Conservation (phyloP, 1,284 basidiomycete genomes). For the Lignosus rhinocerotis region DNA sequence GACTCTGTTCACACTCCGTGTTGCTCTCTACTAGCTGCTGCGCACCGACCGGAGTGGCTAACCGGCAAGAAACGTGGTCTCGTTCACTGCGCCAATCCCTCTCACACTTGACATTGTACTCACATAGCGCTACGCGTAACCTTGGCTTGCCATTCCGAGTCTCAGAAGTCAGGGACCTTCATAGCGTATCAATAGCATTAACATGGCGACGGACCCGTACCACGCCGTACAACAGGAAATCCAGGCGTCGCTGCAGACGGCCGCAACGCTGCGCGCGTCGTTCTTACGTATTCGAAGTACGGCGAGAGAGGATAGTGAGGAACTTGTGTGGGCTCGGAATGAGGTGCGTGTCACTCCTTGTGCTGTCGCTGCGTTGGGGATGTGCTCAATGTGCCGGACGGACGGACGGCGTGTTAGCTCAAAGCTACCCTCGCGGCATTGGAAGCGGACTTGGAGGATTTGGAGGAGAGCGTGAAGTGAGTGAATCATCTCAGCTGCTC, state of each 20-base stretch:
- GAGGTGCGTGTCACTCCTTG: slow-evolving; percentile 50
- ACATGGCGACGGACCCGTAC: slow-evolving; percentile 79
- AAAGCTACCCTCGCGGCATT: slow-evolving; percentile 74
- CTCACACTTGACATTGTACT: too few relatives aligned
- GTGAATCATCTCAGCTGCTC: slow-evolving; percentile 19
- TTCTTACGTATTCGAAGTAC: slow-evolving; percentile 76
- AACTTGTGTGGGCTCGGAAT: slow-evolving; percentile 70
- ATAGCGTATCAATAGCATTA: not conserved
- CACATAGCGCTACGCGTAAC: too few relatives aligned
- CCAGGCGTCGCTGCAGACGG: slow-evolving; percentile 67
- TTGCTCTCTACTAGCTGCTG: too few relatives aligned
- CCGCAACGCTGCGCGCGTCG: slow-evolving; percentile 70
- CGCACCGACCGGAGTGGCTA: too few relatives aligned
- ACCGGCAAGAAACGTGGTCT: too few relatives aligned
- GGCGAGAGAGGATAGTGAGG: slow-evolving; percentile 66
- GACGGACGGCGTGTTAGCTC: slow-evolving; percentile 67
- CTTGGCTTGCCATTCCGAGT: too few relatives aligned
- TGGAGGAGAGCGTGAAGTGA: slow-evolving; percentile 86
- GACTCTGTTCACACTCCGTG: too few relatives aligned
- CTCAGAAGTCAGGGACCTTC: too few relatives aligned
- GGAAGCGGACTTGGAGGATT: slow-evolving; percentile 83
- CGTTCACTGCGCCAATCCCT: too few relatives aligned
- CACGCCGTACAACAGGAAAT: slow-evolving; percentile 80
- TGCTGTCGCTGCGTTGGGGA: not conserved
- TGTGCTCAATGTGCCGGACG: not conserved